These are phyloP conservation scores for Aschersonia sp. DNA, from an alignment of 2,329 filamentous ascomycete genomes.

Conservation along the genomic window DNA sequence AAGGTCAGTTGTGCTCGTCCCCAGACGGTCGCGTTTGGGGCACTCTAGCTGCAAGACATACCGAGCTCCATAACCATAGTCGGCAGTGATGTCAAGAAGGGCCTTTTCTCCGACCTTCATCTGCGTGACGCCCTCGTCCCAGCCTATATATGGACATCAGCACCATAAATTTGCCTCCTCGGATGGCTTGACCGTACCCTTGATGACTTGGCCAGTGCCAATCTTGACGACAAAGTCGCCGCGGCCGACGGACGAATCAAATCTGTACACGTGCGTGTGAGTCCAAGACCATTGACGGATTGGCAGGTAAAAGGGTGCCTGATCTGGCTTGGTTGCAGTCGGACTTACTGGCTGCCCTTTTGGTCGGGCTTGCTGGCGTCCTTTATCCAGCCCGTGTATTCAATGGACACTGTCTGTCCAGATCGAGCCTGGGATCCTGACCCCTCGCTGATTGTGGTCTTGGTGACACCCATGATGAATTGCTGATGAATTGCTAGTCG, in stretches of 20 bases:
- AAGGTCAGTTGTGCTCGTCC: conserved; percentile 14
- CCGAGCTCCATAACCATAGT: conserved; percentile 8
- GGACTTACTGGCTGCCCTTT: conserved; percentile 57
- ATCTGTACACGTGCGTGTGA: conserved; percentile 35
- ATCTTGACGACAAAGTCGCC: conserved; percentile 66
- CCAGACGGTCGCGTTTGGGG: too few species aligned
- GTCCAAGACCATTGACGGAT: not conserved
- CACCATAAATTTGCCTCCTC: too few species aligned
- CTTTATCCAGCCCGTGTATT: conserved; percentile 83
- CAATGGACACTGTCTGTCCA: conserved; percentile 68
- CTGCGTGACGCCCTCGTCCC: conserved; percentile 69
- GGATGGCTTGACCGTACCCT: conserved; percentile 38
- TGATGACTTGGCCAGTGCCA: conserved; percentile 73
- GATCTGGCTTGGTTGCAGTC: not conserved
- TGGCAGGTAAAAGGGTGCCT: not conserved
- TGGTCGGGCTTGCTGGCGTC: conserved; percentile 44
- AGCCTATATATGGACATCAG: conserved; percentile 34
- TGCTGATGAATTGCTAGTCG: conserved; percentile 21
- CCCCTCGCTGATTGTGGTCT: conserved; percentile 49
- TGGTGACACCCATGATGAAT: conserved; percentile 50
- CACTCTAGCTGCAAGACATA: conserved; percentile 25
- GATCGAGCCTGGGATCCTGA: conserved; percentile 42
- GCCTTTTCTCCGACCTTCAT: conserved; percentile 92
- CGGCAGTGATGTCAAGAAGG: conserved; percentile 58
- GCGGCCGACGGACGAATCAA: conserved; percentile 72